phyloP scores from a whole-genome alignment of 2,329 filamentous ascomycete genomes.

The Arthroderma sp. region DNA sequence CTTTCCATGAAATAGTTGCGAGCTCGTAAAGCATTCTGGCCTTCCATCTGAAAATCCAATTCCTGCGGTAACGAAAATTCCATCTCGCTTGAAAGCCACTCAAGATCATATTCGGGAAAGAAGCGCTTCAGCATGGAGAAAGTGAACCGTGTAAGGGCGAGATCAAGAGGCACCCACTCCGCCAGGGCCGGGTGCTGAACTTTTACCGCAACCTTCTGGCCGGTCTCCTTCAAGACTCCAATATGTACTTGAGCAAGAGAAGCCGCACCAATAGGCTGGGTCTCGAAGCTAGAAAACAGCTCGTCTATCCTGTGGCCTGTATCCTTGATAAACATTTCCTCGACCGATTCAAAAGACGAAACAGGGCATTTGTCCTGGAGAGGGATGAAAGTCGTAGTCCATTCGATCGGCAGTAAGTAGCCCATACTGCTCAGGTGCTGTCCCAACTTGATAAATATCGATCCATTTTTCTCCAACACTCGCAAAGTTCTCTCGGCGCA shows the following conservation, averaged over 20 bases:
- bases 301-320: slow-evolving; percentile 67
- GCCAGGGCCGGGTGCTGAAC: slow-evolving; percentile 84
- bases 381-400: slow-evolving; percentile 91
- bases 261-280: slow-evolving; percentile 73
- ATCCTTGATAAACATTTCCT: slow-evolving; percentile 72
- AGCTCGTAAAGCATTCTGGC: slow-evolving; percentile 65
- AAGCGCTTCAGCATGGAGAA: slow-evolving; percentile 82
- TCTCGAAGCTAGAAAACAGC: slow-evolving; percentile 74
- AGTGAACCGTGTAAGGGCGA: slow-evolving; percentile 74
- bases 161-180: slow-evolving; percentile 79
- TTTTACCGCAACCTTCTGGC: slow-evolving; percentile 86
- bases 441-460: slow-evolving; percentile 95
- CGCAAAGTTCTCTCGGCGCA: slow-evolving; percentile 78
- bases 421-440: slow-evolving; percentile 95
- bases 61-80: slow-evolving; percentile 80
- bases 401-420: slow-evolving; percentile 79
- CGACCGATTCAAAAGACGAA: slow-evolving; percentile 74
- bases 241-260: slow-evolving; percentile 91
- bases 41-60: slow-evolving; percentile 78
- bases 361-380: slow-evolving; percentile 92
- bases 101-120: slow-evolving; percentile 95
- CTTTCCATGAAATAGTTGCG: slow-evolving; percentile 67
- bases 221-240: slow-evolving; percentile 66
- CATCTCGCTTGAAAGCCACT: slow-evolving; percentile 92
- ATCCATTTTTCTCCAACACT: slow-evolving; percentile 89